Percentiles rank a stretch among this genome's conserved stretches.
Conservation (phyloP, 345 rosid species). For the Bruguiera sexangula region DNA sequence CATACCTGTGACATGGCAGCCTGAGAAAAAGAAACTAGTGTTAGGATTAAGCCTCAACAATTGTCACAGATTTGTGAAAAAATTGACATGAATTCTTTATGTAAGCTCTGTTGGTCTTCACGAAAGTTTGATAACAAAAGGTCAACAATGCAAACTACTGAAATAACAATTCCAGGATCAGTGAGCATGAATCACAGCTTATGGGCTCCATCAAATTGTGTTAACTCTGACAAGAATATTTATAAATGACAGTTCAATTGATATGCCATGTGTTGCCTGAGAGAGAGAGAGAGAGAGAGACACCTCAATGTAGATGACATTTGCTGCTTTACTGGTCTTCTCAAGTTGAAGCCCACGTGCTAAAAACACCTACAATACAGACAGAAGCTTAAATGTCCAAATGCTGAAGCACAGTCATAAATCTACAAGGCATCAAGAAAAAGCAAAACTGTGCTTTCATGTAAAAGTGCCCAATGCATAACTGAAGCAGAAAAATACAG, state of each 20-base stretch:
- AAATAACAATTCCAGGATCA: no score
- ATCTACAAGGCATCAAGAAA: not conserved
- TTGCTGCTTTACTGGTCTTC: constrained; percentile 72
- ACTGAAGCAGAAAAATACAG: constrained; percentile 3
- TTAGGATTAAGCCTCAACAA: no score
- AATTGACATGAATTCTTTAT: no score
- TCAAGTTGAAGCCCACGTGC: constrained; percentile 93
- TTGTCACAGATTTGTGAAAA: no score
- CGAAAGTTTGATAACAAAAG: no score
- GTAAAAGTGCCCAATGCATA: no score
- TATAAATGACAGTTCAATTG: not conserved
- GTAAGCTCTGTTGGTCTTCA: no score
- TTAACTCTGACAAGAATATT: not conserved
- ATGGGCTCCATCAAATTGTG: no score
- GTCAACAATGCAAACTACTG: no score
- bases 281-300: not conserved
- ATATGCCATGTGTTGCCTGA: not conserved
- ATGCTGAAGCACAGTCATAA: constrained; percentile 1
- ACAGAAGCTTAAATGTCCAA: constrained; percentile 9
- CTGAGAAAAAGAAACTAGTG: constrained; percentile 30
- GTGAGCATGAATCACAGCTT: no score
- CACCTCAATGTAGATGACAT: constrained; percentile 70
- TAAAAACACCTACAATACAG: constrained; percentile 51
- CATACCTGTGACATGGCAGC: constrained; percentile 63
- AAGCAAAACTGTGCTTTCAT: no score